Evolutionary conservation across 306 rosid species (phyloP).

Genomic region (Ochetophila trinervis): DNA sequence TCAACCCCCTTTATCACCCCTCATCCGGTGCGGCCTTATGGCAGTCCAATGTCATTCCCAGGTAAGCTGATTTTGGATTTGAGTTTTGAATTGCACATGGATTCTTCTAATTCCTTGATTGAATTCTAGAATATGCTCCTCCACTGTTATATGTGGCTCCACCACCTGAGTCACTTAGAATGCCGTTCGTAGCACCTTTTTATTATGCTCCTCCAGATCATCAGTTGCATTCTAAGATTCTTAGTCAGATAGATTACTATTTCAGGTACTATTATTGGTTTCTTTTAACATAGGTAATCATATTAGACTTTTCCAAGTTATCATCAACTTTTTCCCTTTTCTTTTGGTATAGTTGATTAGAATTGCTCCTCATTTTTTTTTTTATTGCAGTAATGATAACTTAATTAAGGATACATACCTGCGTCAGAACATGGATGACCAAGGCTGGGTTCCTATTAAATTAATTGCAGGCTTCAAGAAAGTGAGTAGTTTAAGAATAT

Average conservation of each 20-base stretch:
- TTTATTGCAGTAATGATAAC: constrained; percentile 73
- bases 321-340: constrained; percentile 9
- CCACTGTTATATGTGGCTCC: constrained; percentile 46
- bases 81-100: background rate
- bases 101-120: constrained; percentile 24
- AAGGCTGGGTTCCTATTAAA: constrained; percentile 79
- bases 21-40: constrained; percentile 46
- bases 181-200: constrained; percentile 47
- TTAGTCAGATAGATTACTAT: constrained; percentile 78
- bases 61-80: constrained; percentile 46
- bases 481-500: constrained; percentile 49
- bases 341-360: constrained; percentile 22
- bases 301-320: constrained; percentile 3
- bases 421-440: constrained; percentile 81
- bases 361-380: constrained; percentile 18
- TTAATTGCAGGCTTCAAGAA: constrained; percentile 73
- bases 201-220: constrained; percentile 46
- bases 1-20: constrained; percentile 48
- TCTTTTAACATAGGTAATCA: background rate
- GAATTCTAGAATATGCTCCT: constrained; percentile 45
- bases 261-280: constrained; percentile 60
- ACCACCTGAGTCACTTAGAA: constrained; percentile 46
- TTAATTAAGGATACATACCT: constrained; percentile 71
- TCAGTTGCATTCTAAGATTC: constrained; percentile 57
- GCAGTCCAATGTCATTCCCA: constrained; percentile 48